A percentile compares a stretch with the other conserved stretches of the same genome.
Evolutionary conservation across 2,329 filamentous ascomycete genomes (phyloP).

Genomic region (Pseudogymnoascus sp.): DNA sequence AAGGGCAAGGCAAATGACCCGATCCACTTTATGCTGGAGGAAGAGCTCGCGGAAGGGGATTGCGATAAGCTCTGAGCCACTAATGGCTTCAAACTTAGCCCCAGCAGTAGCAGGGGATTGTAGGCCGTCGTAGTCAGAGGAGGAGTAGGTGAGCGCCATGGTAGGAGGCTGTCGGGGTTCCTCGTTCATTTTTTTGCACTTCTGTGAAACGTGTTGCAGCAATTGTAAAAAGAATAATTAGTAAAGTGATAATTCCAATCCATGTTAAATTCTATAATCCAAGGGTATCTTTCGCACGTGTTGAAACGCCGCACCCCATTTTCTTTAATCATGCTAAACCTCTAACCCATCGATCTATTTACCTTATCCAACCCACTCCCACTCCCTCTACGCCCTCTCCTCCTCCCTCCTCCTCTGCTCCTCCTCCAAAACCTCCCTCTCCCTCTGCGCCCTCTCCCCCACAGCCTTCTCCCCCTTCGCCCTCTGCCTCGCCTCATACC

Average conservation of each 20-base stretch:
- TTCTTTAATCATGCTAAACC: background rate
- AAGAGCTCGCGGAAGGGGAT: too few relatives aligned
- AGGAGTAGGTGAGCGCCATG: too few relatives aligned
- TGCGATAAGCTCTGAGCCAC: too few relatives aligned
- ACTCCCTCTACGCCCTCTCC: background rate
- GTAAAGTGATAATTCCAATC: background rate
- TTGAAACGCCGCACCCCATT: constrained; percentile 6
- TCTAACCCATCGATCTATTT: background rate
- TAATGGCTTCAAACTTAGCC: too few relatives aligned
- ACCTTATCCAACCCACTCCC: background rate
- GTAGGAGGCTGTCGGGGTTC: too few relatives aligned
- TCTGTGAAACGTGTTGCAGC: too few relatives aligned
- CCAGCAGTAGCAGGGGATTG: too few relatives aligned
- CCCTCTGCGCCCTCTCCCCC: constrained; percentile 57
- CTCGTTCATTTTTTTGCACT: too few relatives aligned
- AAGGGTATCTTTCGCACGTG: constrained; percentile 7
- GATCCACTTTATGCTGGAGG: too few relatives aligned
- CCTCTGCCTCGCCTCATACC: constrained; percentile 86
- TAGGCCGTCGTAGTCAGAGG: too few relatives aligned
- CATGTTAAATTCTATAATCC: constrained; percentile 1
- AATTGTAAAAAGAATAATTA: background rate
- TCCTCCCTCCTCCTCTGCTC: constrained; percentile 35
- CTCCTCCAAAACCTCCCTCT: constrained; percentile 54
- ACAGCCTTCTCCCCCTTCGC: constrained; percentile 82
- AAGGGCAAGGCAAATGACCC: too few relatives aligned